These are phyloP conservation scores for Aspergillus niger DNA, from an alignment of 2,329 filamentous ascomycete genomes.

Conservation along the genomic window DNA sequence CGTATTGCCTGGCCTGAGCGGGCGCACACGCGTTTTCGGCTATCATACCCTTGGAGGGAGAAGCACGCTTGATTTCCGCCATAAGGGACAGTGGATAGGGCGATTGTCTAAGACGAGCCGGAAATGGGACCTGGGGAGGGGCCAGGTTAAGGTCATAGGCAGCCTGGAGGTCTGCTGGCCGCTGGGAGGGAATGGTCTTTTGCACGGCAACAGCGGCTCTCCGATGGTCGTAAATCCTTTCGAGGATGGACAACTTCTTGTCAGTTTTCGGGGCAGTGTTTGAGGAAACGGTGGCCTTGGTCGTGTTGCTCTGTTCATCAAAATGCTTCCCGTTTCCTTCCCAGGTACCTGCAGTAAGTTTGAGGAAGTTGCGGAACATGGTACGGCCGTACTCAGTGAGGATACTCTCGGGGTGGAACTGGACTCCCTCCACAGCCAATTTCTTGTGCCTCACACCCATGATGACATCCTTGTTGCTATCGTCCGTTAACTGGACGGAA, in stretches of 20 bases:
- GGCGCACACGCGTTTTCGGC: slow-evolving; percentile 85
- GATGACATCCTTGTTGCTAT: slow-evolving; percentile 78
- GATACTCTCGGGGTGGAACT: slow-evolving; percentile 98
- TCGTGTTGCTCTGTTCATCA: slow-evolving; percentile 26
- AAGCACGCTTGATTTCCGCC: slow-evolving; percentile 96
- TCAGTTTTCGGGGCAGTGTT: slow-evolving; percentile 32
- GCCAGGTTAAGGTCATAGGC: slow-evolving; percentile 82
- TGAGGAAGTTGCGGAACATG: slow-evolving; percentile 92
- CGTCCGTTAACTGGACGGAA: slow-evolving; percentile 73
- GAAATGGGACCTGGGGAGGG: slow-evolving; percentile 79
- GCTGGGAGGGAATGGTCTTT: slow-evolving; percentile 80
- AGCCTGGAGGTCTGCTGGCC: slow-evolving; percentile 79
- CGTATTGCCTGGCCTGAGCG: slow-evolving; percentile 86
- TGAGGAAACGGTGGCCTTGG: slow-evolving; percentile 19
- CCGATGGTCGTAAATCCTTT: slow-evolving; percentile 84
- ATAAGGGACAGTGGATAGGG: slow-evolving; percentile 88
- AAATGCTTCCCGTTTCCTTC: slow-evolving; percentile 64
- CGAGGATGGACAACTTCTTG: slow-evolving; percentile 82
- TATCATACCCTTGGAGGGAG: slow-evolving; percentile 94
- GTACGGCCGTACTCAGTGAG: slow-evolving; percentile 81
- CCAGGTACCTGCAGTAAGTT: slow-evolving; percentile 89
- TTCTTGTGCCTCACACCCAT: slow-evolving; percentile 97
- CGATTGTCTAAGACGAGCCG: slow-evolving; percentile 75
- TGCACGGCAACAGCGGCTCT: slow-evolving; percentile 75
- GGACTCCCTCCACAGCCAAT: slow-evolving; percentile 88